Base-by-base conservation (phyloP, 768 basidiomycete genomes). In the Pholiota microspora region DNA sequence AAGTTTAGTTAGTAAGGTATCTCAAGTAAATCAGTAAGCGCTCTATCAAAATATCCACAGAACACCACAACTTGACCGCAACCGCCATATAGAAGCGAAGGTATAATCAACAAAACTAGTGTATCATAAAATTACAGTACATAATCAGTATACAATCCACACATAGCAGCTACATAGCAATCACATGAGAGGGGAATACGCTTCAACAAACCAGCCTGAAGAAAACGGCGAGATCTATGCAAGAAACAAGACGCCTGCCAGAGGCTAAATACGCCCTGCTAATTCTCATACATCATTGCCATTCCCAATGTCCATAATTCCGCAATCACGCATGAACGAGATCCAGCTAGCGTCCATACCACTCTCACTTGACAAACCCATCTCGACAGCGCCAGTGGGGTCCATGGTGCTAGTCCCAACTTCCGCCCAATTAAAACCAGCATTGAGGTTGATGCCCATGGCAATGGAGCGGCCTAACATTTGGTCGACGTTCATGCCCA, bases 331-430 rank as follows among this genome's bases (percentile, higher is more conserved):
- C 67, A 80, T 78, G 57, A 79, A 79, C 7, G 75, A 72, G 35
- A 78, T 54, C 79, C 79, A 81, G 6, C 73, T 73, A 4, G 75
- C 73, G 57, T 81, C 77, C 67, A 77, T 74, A 23, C 72, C 72
- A 36, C 73, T 73, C 55, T 77, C 76, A 29, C 71, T 72, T 47
- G 75, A 71, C 34, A 79, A 57, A 16, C 77, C 78, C 49, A 79
- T 63, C 54, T 78, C 77, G 5, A 77, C 67, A 12, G 71, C 67
- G n/a, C 68, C 70, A 23, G 65, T 60, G 5, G 66, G 60, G 48
- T 70, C 67, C 59, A 63, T 60, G 2, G 49, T 55, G 53, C 13
- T 40, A 12, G 25, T 34, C 29, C 36, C 40, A 15, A 53, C 51
- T 40, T 51, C 51, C 23, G 38, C 51, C 51, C 51, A 51, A 27